Base-by-base conservation (phyloP, 1,284 basidiomycete genomes). In the Cryptococcus sp. region DNA sequence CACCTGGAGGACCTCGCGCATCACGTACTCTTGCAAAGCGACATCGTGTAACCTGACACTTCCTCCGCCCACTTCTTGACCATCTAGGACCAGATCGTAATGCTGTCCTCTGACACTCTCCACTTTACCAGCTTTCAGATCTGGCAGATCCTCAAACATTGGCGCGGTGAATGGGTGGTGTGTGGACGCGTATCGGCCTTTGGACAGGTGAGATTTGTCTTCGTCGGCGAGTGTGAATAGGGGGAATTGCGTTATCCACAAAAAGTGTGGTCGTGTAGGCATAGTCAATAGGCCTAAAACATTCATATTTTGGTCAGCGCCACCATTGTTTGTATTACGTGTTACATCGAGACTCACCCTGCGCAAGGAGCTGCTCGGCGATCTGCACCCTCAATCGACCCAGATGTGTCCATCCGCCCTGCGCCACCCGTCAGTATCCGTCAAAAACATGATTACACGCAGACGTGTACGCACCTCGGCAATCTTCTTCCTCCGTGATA, bases 81-180 rank as follows among this genome's bases (percentile, higher is more conserved):
- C 94, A 75, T 97, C 91, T 59, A 97, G 78, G n/a, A 98, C 93
- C 45, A 98, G 87, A 80, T 98, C 93, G 73, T 97, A 98, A 78
- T 97, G 94, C 77, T 98, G 93, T 2, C 93, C 93, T 49, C 91
- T 85, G 64, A 91, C 89, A 72, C 83, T 80, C 54, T 84, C 83
- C 51, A 87, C 80, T 65, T 85, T 80, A 39, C 89, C 89, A 46
- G 79, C 79, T 70, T 87, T 87, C 76, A 96, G 82, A 44, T 84
- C 83, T 46, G 84, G 81, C 26, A 95, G 81, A 76, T 97, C 93
- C 73, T 91, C 83, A 78, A 83, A 88, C 84, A 93, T 89, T n/a
- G 94, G 94, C 6, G 93, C 92, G 13, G 93, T 97, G 79, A 97
- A 97, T 1, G 93, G 93, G 76, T 97, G 93, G 72, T 97, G 93